Conservation (phyloP, 345 rosid genomes). For the Mallotus nudiflorus region DNA sequence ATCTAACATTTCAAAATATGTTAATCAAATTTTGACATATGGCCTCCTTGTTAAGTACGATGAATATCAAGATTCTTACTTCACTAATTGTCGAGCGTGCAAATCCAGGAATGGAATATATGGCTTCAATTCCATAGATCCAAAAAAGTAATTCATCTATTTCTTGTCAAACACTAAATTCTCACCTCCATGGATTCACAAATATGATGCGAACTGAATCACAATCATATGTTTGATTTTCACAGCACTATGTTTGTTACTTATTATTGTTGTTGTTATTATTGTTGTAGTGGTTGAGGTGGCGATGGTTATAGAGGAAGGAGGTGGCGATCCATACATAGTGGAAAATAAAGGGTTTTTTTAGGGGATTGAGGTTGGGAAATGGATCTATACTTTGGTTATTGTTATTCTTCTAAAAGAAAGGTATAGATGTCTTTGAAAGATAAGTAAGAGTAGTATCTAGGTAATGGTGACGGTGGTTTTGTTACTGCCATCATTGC, state of each 20-base stretch:
- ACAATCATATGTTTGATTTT: conserved; percentile 53
- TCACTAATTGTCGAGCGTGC: conserved; percentile 55
- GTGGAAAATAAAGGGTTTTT: too few relatives aligned
- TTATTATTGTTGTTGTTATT: conserved; percentile 52
- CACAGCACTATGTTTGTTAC: conserved; percentile 50
- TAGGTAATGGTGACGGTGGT: too few relatives aligned
- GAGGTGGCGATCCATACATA: too few relatives aligned
- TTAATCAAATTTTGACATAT: conserved; percentile 35
- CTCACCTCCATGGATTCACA: conserved; percentile 38
- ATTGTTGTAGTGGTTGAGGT: too few relatives aligned
- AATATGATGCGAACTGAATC: conserved; percentile 34
- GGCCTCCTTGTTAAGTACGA: conserved; percentile 78
- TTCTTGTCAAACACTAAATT: conserved; percentile 38
- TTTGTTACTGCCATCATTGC: too few relatives aligned
- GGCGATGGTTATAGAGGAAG: too few relatives aligned
- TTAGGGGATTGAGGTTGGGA: too few relatives aligned
- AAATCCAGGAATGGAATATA: conserved; percentile 51
- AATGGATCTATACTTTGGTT: too few relatives aligned
- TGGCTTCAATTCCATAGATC: conserved; percentile 72
- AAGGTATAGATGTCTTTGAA: too few relatives aligned
- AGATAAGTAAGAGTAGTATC: too few relatives aligned
- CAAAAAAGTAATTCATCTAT: conserved; percentile 53
- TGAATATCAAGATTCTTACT: conserved; percentile 60
- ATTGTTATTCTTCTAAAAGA: too few relatives aligned
- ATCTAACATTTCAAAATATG: conserved; percentile 48